Evolutionary conservation across 1,139 yeast species (phyloP).

Genomic region (Yamadazyma kanchanaburiensis): DNA sequence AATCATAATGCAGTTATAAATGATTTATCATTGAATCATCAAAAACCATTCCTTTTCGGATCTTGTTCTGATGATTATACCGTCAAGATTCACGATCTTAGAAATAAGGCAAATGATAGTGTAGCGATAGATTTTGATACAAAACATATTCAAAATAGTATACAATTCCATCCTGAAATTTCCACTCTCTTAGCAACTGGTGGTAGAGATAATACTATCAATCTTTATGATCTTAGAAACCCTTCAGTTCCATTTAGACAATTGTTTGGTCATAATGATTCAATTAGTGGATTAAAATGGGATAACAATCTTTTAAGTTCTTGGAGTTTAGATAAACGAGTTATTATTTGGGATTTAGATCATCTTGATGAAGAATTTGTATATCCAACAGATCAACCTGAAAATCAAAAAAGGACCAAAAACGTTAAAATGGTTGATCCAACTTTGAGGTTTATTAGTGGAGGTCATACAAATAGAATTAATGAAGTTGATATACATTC

Average conservation of each 20-base stretch:
- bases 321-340: constrained; percentile 50
- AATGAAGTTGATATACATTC: constrained; percentile 54
- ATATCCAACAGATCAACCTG: constrained; percentile 26
- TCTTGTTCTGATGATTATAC: constrained; percentile 72
- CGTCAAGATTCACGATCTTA: constrained; percentile 64
- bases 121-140: constrained; percentile 45
- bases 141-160: constrained; percentile 46
- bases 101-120: constrained; percentile 35
- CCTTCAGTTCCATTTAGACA: constrained; percentile 44
- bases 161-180: constrained; percentile 47
- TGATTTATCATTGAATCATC: constrained; percentile 47
- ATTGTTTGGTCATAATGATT: constrained; percentile 48
- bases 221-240: constrained; percentile 50
- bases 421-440: constrained; percentile 49
- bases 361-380: constrained; percentile 42
- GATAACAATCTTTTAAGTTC: constrained; percentile 35
- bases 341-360: constrained; percentile 49
- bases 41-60: constrained; percentile 50
- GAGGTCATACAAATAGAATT: constrained; percentile 55
- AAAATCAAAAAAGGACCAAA: constrained; percentile 15
- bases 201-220: constrained; percentile 50
- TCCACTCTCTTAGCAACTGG: constrained; percentile 48
- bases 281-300: constrained; percentile 39
- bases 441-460: constrained; percentile 56
- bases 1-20: constrained; percentile 52